Percentiles rank a stretch among this genome's conserved stretches.
phyloP scores from a whole-genome alignment of 352 stramenopile species.

The Vaucheria bursata region DNA sequence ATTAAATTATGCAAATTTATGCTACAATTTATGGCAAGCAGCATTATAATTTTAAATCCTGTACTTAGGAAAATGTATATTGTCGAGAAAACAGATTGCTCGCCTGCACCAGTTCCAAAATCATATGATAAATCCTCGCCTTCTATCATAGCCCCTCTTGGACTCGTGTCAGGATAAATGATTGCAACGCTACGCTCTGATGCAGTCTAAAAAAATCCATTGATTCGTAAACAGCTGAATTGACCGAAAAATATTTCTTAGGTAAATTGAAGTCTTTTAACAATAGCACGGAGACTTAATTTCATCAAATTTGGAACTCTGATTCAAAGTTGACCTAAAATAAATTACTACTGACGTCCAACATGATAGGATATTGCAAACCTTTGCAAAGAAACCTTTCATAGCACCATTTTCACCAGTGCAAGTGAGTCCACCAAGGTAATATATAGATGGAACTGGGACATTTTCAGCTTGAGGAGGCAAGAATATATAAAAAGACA shows the following conservation, averaged over 20 bases:
- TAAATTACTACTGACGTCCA: no score
- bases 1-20: neutral
- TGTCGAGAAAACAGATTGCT: conserved; percentile 98
- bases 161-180: conserved; percentile 87
- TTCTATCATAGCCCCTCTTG: conserved; percentile 74
- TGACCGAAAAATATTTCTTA: no score
- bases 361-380: no score
- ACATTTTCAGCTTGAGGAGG: neutral
- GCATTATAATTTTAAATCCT: conserved; percentile 58
- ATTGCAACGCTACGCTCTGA: conserved; percentile 81
- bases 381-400: conserved; percentile 63
- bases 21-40: conserved; percentile 16
- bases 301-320: no score
- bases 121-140: conserved; percentile 86
- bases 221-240: no score
- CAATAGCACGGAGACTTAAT: no score
- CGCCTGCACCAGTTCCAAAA: conserved; percentile 89
- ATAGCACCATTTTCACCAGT: conserved; percentile 88
- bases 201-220: conserved; percentile 73
- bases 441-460: conserved; percentile 71
- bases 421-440: conserved; percentile 90
- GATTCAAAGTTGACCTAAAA: no score
- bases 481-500: neutral
- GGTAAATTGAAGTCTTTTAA: no score
- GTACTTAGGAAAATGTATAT: conserved; percentile 78